Percentiles rank a stretch among this genome's conserved stretches.
Conservation (phyloP, 2,329 filamentous ascomycete species). For the Neonectria neomacrospora region DNA sequence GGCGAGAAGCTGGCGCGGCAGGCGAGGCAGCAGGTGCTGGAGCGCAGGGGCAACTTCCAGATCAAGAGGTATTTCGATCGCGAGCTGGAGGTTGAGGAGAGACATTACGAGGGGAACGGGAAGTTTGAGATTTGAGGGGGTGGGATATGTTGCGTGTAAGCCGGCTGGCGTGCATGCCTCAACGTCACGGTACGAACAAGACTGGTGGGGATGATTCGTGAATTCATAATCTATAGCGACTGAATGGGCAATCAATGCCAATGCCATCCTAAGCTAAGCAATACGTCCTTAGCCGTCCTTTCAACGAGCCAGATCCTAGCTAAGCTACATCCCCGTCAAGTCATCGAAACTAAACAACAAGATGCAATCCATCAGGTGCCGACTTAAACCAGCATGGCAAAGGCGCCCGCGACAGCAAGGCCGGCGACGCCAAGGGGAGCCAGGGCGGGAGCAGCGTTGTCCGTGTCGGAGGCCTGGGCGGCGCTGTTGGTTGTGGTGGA, state of each 20-base stretch:
- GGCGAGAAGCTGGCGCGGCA: neutral
- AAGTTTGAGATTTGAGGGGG: neutral
- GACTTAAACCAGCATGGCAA: constrained; percentile 36
- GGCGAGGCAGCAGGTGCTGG: neutral
- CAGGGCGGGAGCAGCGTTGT: constrained; percentile 35
- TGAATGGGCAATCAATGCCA: neutral
- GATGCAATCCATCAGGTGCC: neutral
- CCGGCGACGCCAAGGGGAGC: constrained; percentile 32
- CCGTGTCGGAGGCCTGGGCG: constrained; percentile 24
- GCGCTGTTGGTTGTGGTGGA: constrained; percentile 27
- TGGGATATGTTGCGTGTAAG: neutral
- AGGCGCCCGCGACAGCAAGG: constrained; percentile 32
- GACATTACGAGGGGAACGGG: constrained; percentile 6
- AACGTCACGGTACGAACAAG: neutral
- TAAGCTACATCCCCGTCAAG: neutral
- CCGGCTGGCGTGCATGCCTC: neutral
- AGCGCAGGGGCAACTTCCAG: neutral
- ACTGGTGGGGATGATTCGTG: neutral
- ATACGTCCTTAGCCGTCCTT: neutral
- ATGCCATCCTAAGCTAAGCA: neutral
- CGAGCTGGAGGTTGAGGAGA: constrained; percentile 14
- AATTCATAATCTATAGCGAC: neutral
- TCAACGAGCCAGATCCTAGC: neutral
- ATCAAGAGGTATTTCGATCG: constrained; percentile 15
- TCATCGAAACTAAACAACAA: neutral